These are phyloP conservation scores for Asclepias syriaca DNA, from an alignment of 257 asterid species.

Conservation along the genomic window DNA sequence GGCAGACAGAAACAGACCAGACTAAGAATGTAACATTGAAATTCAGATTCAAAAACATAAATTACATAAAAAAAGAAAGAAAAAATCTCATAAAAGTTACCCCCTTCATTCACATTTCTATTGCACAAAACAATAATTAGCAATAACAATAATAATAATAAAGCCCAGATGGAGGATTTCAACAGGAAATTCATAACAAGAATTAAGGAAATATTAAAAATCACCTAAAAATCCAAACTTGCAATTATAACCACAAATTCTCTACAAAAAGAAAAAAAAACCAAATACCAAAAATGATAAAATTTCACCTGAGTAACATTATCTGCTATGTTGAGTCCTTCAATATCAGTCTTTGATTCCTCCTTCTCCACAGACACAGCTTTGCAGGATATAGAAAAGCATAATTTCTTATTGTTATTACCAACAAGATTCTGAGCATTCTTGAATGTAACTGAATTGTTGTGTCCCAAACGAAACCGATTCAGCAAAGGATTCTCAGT, in stretches of 20 bases:
- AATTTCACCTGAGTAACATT: slow-evolving; percentile 81
- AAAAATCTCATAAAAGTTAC: background rate
- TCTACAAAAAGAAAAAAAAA: background rate
- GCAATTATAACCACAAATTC: background rate
- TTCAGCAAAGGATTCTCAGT: slow-evolving; percentile 23
- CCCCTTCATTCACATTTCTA: background rate
- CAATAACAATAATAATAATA: background rate
- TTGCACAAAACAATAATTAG: background rate
- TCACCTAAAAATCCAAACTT: background rate
- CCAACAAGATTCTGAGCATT: slow-evolving; percentile 7
- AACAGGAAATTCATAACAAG: background rate
- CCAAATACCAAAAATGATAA: background rate
- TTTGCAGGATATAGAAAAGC: slow-evolving; percentile 35
- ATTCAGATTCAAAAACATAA: background rate
- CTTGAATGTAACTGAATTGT: slow-evolving; percentile 13
- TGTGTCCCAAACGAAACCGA: slow-evolving; percentile 24
- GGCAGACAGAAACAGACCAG: background rate
- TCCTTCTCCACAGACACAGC: slow-evolving; percentile 53
- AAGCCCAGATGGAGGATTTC: background rate
- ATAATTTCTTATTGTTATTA: slow-evolving; percentile 18
- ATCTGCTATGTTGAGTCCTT: slow-evolving; percentile 91
- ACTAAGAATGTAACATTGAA: background rate
- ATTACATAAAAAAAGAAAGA: background rate
- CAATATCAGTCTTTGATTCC: slow-evolving; percentile 48
- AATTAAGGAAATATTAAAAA: background rate